Conservation (phyloP, 2,329 filamentous ascomycete genomes). For the Sporothrix pallida region DNA sequence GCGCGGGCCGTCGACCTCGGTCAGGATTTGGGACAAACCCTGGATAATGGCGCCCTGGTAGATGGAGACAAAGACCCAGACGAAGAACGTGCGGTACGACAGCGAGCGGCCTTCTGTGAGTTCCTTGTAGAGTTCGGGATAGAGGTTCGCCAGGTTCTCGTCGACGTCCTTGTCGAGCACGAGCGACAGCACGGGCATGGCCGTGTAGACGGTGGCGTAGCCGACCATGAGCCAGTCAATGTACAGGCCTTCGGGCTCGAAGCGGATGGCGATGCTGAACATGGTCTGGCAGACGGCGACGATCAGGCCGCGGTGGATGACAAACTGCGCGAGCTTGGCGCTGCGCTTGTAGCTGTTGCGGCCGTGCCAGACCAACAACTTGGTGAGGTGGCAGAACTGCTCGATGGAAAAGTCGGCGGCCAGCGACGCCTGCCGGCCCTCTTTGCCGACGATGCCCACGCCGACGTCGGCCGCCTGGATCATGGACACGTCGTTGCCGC, state of each 20-base stretch:
- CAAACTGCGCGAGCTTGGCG: constrained; percentile 95
- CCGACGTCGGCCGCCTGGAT: constrained; percentile 98
- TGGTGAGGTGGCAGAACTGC: constrained; percentile 93
- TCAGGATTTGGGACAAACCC: constrained; percentile 86
- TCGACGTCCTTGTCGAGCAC: constrained; percentile 96
- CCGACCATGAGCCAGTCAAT: constrained; percentile 96
- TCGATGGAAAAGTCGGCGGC: constrained; percentile 97
- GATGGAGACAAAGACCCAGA: constrained; percentile 92
- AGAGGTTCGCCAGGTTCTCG: constrained; percentile 89
- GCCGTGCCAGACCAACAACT: constrained; percentile 98
- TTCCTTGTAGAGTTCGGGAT: constrained; percentile 97
- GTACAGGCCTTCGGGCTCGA: constrained; percentile 93
- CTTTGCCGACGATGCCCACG: constrained; percentile 97
- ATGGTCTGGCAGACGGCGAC: constrained; percentile 96
- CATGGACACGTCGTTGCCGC: constrained; percentile 98
- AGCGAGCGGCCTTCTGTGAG: constrained; percentile 86
- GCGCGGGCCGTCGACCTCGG: constrained; percentile 71
- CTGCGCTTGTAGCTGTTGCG: constrained; percentile 96
- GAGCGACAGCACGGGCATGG: constrained; percentile 87
- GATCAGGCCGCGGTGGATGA: constrained; percentile 95
- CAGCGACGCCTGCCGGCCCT: constrained; percentile 90
- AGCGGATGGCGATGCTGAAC: constrained; percentile 90
- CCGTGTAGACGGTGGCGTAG: constrained; percentile 95
- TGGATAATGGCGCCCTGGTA: constrained; percentile 97
- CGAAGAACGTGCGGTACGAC: constrained; percentile 92